These are phyloP conservation scores for Panellus pusillus DNA, from an alignment of 768 basidiomycete genomes.

Conservation along the genomic window DNA sequence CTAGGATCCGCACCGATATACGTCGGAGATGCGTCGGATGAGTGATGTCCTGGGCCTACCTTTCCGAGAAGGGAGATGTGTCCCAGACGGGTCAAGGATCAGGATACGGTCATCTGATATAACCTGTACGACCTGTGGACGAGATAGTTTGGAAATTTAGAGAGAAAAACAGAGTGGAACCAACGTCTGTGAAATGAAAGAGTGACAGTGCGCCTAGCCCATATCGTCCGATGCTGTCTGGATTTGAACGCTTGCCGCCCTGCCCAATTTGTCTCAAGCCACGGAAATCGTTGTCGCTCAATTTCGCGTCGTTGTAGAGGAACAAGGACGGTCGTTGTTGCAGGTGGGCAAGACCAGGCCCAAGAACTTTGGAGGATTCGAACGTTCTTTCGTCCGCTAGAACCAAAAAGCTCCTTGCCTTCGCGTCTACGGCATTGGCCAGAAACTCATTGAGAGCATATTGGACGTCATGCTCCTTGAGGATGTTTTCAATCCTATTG, in stretches of 20 bases:
- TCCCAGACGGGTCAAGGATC: constrained; percentile 29
- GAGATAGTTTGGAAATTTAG: neutral
- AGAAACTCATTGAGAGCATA: constrained; percentile 30
- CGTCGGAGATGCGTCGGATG: constrained; percentile 2
- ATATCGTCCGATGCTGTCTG: constrained; percentile 30
- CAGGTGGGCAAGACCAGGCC: constrained; percentile 7
- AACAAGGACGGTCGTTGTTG: constrained; percentile 24
- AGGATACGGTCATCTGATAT: constrained; percentile 23
- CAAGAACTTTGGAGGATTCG: constrained; percentile 13
- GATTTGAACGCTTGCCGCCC: constrained; percentile 26
- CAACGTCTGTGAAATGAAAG: constrained; percentile 32
- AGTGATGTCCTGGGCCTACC: constrained; percentile 15
- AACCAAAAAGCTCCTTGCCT: constrained; percentile 22
- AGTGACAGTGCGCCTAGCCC: constrained; percentile 30
- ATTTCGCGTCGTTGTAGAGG: constrained; percentile 28
- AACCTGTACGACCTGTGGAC: constrained; percentile 26
- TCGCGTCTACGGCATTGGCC: constrained; percentile 32
- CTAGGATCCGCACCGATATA: neutral
- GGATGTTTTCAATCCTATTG: constrained; percentile 24
- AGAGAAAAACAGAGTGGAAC: neutral
- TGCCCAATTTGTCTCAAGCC: constrained; percentile 28
- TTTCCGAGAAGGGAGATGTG: constrained; percentile 20
- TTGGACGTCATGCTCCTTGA: constrained; percentile 25
- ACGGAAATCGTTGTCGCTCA: constrained; percentile 26
- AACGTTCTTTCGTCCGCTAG: constrained; percentile 19